These are phyloP conservation scores for Tuber melanosporum DNA, from an alignment of 495 filamentous ascomycete genomes.

Conservation along the genomic window DNA sequence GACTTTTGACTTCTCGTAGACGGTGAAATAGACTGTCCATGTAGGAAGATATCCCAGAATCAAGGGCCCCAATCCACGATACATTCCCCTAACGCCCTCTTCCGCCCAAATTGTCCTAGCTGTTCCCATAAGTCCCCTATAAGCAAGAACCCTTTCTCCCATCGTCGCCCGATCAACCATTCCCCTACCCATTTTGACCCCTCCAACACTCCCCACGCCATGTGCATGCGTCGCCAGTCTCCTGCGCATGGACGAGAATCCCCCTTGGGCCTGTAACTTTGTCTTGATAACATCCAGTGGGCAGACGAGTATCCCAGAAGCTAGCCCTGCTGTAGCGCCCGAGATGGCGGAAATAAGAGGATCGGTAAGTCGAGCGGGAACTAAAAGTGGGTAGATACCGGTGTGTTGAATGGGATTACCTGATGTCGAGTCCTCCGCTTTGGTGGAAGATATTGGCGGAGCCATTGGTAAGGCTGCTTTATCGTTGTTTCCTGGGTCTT, in stretches of 20 bases:
- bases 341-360: conserved; percentile 57
- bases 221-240: conserved; percentile 5
- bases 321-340: conserved; percentile 80
- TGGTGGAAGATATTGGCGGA: not conserved
- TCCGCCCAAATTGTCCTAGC: conserved; percentile 74
- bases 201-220: not conserved
- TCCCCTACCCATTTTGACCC: conserved; percentile 45
- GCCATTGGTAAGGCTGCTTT: not conserved
- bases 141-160: conserved; percentile 49
- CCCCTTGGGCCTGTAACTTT: conserved; percentile 91
- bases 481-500: not conserved
- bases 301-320: conserved; percentile 89
- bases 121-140: conserved; percentile 80
- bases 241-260: conserved; percentile 49
- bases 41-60: conserved; percentile 92
- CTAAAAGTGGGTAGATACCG: conserved; percentile 28
- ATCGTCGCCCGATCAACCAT: conserved; percentile 40
- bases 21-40: conserved; percentile 95
- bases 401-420: conserved; percentile 21
- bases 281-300: conserved; percentile 99
- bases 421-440: not conserved
- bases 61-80: conserved; percentile 88
- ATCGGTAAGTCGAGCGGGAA: conserved; percentile 29
- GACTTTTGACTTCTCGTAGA: conserved; percentile 82
- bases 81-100: conserved; percentile 85